A percentile compares a stretch with the other conserved stretches of the same genome.
phyloP scores from a whole-genome alignment of 257 asterid genomes.

The Solanum dulcamara region DNA sequence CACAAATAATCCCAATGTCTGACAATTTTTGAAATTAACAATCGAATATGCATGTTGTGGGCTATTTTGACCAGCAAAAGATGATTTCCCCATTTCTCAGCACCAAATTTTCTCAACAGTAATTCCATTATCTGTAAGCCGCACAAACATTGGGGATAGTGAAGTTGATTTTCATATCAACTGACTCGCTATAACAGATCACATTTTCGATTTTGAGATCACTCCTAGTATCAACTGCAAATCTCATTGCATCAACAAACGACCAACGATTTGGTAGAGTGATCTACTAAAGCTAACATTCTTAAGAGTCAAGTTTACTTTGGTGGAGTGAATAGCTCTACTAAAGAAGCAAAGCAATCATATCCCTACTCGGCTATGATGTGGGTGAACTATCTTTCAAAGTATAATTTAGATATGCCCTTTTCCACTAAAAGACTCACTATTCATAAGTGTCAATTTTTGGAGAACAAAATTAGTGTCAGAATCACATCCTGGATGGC shows the following conservation, averaged over 20 bases:
- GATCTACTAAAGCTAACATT: background rate
- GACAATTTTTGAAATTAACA: too few relatives aligned
- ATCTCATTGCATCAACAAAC: background rate
- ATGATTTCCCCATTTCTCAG: too few relatives aligned
- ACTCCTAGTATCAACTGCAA: too few relatives aligned
- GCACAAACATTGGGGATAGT: too few relatives aligned
- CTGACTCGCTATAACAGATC: too few relatives aligned
- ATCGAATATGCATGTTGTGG: too few relatives aligned
- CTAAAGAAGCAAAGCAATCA: accelerated
- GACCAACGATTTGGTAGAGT: background rate
- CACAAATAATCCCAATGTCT: too few relatives aligned
- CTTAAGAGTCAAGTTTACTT: background rate
- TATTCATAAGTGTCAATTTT: background rate
- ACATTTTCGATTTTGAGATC: too few relatives aligned
- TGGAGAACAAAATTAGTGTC: background rate
- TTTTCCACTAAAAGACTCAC: background rate
- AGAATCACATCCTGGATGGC: background rate
- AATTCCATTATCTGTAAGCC: too few relatives aligned
- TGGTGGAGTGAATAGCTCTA: background rate
- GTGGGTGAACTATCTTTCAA: background rate
- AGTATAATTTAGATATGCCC: background rate
- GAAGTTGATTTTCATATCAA: too few relatives aligned
- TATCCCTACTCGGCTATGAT: background rate
- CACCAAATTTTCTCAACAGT: too few relatives aligned
- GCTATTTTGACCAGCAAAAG: too few relatives aligned